phyloP scores from a whole-genome alignment of 805 yeast genomes.

The Candida loeiensis region DNA sequence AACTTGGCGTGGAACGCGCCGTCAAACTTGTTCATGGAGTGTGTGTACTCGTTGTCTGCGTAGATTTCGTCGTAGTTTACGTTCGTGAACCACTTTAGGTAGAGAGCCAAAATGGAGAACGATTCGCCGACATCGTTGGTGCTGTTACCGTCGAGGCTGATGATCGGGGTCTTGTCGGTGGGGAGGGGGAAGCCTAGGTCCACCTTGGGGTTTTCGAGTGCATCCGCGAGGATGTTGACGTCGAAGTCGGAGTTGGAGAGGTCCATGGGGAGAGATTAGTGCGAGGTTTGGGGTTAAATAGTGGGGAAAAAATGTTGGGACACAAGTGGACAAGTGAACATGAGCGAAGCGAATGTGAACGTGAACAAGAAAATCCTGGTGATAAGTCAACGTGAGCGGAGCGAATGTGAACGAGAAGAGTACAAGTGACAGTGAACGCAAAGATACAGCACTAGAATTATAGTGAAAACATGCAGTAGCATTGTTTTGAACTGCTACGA shows the following conservation, averaged over 20 bases:
- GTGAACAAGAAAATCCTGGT: too few species aligned
- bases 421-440: too few species aligned
- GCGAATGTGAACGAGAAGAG: too few species aligned
- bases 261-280: conserved; percentile 4
- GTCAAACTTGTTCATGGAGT: conserved; percentile 31
- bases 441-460: too few species aligned
- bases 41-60: conserved; percentile 30
- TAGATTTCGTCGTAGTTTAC: conserved; percentile 30
- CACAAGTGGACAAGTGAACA: conserved; percentile 4
- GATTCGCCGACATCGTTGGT: conserved; percentile 17
- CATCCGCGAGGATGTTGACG: conserved; percentile 37
- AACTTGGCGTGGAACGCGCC: conserved; percentile 26
- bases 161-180: conserved; percentile 28
- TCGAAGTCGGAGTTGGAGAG: conserved; percentile 26
- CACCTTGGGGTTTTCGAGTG: conserved; percentile 27
- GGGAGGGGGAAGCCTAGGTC: conserved; percentile 39
- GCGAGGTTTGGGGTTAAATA: background rate
- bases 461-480: too few species aligned
- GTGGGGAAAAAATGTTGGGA: conserved; percentile 7
- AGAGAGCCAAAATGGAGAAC: conserved; percentile 27
- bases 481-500: too few species aligned
- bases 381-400: too few species aligned
- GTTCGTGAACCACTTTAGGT: conserved; percentile 28
- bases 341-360: too few species aligned
- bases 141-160: conserved; percentile 28